Evolutionary conservation across 2,329 filamentous ascomycete genomes (phyloP), one percentile per base, ranked within the genome.

Genomic region (Fusarium illudens): DNA sequence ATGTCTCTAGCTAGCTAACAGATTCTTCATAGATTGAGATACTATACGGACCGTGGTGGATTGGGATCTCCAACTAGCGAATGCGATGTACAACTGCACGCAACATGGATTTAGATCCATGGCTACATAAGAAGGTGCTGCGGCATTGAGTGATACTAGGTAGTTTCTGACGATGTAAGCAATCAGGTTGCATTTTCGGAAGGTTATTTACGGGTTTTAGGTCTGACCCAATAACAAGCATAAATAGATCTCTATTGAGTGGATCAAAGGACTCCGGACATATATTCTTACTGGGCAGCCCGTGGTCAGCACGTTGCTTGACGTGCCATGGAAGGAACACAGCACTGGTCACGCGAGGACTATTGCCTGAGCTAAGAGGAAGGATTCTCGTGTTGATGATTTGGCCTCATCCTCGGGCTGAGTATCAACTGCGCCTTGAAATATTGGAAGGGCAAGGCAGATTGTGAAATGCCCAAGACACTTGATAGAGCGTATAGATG

Each of bases 121-220:
- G 12, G 4, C 22, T 29, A 15, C 15, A 29, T 6, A 25, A 20
- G 15, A 7, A 34, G 13, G 20, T 11, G 5, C 30, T 34, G 15
- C 17, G 20, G n/a, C 20, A 3, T 34, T 17, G 19, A 4, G 3
- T n/a, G 19, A 17, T 33, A 6, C 48, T 17, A 51, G 15, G 25
- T 56, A 51, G 15, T 34, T 56, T 29, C 37, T 55, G 36, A 53
- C 17, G 2, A 36, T n/a, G 20, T 54, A 86, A 32, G 29, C 29
- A 32, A 22, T 3, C 17, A 50, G 88, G 89, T 34, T 51, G 13
- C 29, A 27, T 15, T 51, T 25, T 17, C n/a, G n/a, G n/a, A n/a
- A 9, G 15, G 10, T 27, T 50, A 25, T 34, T 17, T 25, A 25
- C 20, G 15, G 10, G 25, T 51, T 12, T 51, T 34, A 50, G 29